A percentile compares a stretch with the other conserved stretches of the same genome.
Evolutionary conservation across 768 basidiomycete species (phyloP).

Genomic region (Psilocybe azurescens): DNA sequence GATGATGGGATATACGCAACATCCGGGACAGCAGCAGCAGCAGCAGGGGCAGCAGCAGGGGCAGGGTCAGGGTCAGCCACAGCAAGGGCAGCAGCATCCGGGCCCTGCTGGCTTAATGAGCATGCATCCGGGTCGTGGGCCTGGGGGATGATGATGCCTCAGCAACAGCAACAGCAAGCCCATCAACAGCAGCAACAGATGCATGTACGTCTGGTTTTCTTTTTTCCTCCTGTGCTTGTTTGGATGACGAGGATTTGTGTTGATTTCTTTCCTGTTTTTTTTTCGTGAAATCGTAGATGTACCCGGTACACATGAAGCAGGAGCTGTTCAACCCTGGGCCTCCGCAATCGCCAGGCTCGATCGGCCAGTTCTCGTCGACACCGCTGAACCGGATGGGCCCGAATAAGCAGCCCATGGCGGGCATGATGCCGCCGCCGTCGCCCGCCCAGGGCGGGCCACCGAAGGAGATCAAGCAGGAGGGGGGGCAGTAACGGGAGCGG

Average conservation of each 20-base stretch:
- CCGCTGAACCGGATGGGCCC: conserved; percentile 17
- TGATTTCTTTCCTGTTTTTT: not conserved
- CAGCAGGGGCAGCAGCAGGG: conserved; percentile 15
- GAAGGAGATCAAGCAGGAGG: conserved; percentile 15
- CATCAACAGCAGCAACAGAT: conserved; percentile 12
- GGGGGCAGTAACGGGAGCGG: conserved; percentile 6
- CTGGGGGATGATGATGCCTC: not conserved
- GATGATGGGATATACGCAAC: conserved; percentile 18
- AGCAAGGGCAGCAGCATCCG: conserved; percentile 1
- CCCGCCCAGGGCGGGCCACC: conserved; percentile 18
- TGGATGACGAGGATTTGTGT: too few relatives aligned
- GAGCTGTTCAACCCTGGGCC: conserved; percentile 2
- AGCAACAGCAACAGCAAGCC: conserved; percentile 7
- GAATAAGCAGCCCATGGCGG: conserved; percentile 2
- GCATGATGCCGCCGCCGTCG: conserved; percentile 22
- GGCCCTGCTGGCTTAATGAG: conserved; percentile 11
- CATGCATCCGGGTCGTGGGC: conserved; percentile 10
- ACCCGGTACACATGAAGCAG: conserved; percentile 6
- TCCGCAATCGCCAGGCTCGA: not conserved
- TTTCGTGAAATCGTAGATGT: conserved; percentile 2
- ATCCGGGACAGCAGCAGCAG: conserved; percentile 20
- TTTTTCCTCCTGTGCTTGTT: not conserved
- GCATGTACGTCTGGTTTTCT: conserved; percentile 10
- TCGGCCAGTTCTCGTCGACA: conserved; percentile 8
- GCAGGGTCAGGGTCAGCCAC: not conserved